Evolutionary conservation across 2,329 filamentous ascomycete genomes (phyloP), one percentile per base, ranked within the genome.

Genomic region (Thelonectria rubi): DNA sequence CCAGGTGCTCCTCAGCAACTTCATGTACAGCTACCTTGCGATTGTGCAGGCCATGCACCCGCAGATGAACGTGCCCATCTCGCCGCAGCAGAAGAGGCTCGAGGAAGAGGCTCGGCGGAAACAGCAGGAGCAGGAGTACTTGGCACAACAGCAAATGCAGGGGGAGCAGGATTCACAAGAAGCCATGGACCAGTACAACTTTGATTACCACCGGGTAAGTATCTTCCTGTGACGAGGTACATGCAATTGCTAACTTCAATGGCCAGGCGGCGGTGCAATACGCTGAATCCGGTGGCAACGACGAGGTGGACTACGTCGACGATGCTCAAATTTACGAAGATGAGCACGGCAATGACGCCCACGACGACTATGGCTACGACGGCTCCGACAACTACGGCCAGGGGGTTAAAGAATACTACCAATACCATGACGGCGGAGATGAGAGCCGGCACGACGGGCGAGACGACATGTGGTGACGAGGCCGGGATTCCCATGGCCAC

Each of bases 1-100:
- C 62, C 95, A 99, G 77, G 95, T 99, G 20, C 83, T 99, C 61
- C 86, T 99, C 68, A 97, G 94, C 79, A 99, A 99, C 77, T 99
- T 99, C 78, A 99, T 99, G 95, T 99, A 99, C 80, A 95, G 93
- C 59, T 99, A 99, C 76, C 86, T 99, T 66, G 95, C 95, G 64
- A 99, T 98, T 77, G 95, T 99, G 47, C 95, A 99, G 79, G 93
- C 96, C 72, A 97, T 97, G 92, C 95, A 99, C 76, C 95, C 95
- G 45, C 92, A 97, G 73, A 92, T 97, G 79, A 92, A 96, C 72
- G 89, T 97, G 45, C 92, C 92, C n/a, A 86, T 91, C 37, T 94
- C 91, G 15, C 88, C 91, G 37, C 93, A 93, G 70, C 89, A 91
- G 74, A 87, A 86, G 72, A 81, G 82, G 54, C 77, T 86, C 54